Conservation (phyloP, 129 eudicot species). For the Scalesia atractyloides region DNA sequence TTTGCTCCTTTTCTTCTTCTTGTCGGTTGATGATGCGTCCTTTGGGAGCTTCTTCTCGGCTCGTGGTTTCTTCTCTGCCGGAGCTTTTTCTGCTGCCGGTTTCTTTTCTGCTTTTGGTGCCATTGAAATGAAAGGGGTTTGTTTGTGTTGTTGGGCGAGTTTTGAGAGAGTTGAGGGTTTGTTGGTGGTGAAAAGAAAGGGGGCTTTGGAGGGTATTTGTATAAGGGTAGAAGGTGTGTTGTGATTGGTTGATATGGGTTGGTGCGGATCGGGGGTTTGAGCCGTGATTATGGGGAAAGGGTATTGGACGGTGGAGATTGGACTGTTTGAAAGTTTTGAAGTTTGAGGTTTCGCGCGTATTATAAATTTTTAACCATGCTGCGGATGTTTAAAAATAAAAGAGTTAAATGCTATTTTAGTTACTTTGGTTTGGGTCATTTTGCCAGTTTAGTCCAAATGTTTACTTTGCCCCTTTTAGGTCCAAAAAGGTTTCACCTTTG, state of each 20-base stretch:
- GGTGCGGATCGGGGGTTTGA: background rate
- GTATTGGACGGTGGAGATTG: background rate
- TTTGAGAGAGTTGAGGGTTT: background rate
- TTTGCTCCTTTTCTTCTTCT: background rate
- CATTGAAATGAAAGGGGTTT: background rate
- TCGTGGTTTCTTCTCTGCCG: background rate
- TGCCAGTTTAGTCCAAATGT: too few species aligned
- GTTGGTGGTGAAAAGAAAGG: background rate
- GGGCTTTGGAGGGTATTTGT: background rate
- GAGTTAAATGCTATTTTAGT: too few species aligned
- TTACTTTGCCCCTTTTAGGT: too few species aligned
- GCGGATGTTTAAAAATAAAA: too few species aligned
- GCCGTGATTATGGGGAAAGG: background rate
- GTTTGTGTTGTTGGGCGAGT: too few species aligned
- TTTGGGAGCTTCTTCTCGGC: background rate
- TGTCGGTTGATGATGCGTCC: background rate
- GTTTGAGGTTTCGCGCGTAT: background rate
- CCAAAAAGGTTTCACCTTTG: too few species aligned
- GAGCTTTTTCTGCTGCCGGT: too few species aligned
- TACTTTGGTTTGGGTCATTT: too few species aligned
- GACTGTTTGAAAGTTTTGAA: background rate
- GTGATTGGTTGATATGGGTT: background rate
- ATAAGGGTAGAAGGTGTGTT: background rate
- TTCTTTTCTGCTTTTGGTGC: slow-evolving; percentile 1
- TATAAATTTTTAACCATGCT: too few species aligned